Percentiles rank a stretch among this genome's conserved stretches.
phyloP scores from a whole-genome alignment of 805 yeast genomes.

The Metschnikowia colocasiae region DNA sequence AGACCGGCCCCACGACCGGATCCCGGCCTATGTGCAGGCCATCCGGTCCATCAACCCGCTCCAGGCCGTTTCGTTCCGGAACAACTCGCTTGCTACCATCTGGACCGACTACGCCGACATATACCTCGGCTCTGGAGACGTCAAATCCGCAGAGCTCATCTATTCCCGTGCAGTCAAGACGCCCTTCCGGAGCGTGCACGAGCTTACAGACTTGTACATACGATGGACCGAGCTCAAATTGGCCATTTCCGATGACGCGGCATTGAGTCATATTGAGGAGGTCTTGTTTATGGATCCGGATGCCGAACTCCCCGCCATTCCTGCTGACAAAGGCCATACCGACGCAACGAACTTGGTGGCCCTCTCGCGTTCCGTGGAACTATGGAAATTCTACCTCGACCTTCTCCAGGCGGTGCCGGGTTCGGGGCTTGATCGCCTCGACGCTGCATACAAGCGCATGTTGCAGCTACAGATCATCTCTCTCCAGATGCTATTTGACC shows the following conservation, averaged over 20 bases:
- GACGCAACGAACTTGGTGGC: neutral
- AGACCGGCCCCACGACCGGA: constrained; percentile 28
- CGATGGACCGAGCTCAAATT: constrained; percentile 72
- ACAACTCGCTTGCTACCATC: constrained; percentile 46
- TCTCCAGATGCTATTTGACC: constrained; percentile 60
- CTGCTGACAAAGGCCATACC: neutral
- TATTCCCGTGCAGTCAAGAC: constrained; percentile 65
- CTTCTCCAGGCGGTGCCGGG: constrained; percentile 56
- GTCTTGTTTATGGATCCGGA: constrained; percentile 22
- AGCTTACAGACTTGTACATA: constrained; percentile 65
- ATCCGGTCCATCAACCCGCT: constrained; percentile 62
- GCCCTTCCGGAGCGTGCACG: constrained; percentile 59
- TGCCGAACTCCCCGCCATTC: too few species aligned
- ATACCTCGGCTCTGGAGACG: constrained; percentile 55
- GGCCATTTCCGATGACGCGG: constrained; percentile 41
- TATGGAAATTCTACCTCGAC: constrained; percentile 77
- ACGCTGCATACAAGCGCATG: constrained; percentile 26
- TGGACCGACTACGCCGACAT: constrained; percentile 71
- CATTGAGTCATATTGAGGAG: constrained; percentile 32
- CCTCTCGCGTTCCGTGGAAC: constrained; percentile 53
- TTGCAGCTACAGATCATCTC: constrained; percentile 59
- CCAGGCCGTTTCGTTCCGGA: constrained; percentile 23
- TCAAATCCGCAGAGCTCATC: constrained; percentile 57
- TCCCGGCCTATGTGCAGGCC: constrained; percentile 62
- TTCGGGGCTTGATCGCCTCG: constrained; percentile 21